phyloP scores from a whole-genome alignment of 495 filamentous ascomycete genomes.

The Amorphotheca resinae region DNA sequence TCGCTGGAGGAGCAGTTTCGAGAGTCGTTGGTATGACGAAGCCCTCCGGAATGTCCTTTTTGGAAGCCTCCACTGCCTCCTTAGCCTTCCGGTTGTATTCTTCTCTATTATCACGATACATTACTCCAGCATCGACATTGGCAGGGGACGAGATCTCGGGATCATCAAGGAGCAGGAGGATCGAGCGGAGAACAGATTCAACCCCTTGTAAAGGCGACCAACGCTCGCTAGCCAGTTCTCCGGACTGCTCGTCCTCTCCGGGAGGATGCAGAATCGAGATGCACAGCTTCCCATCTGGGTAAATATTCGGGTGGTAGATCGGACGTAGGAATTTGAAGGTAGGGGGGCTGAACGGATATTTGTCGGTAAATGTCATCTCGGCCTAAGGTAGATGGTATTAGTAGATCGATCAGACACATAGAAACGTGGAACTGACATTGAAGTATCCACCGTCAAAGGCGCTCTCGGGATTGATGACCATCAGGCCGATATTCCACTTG shows the following conservation, averaged over 20 bases:
- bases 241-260: constrained; percentile 84
- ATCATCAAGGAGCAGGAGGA: constrained; percentile 87
- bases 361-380: constrained; percentile 71
- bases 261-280: constrained; percentile 93
- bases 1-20: constrained; percentile 42
- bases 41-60: constrained; percentile 63
- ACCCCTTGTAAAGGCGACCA: constrained; percentile 90
- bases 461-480: constrained; percentile 85
- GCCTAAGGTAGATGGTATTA: constrained; percentile 32
- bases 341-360: constrained; percentile 89
- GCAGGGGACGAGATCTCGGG: constrained; percentile 87
- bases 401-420: background rate
- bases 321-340: constrained; percentile 78
- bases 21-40: constrained; percentile 74
- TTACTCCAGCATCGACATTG: constrained; percentile 85
- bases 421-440: constrained; percentile 31
- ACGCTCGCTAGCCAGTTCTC: constrained; percentile 75
- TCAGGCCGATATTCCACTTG: constrained; percentile 75
- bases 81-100: constrained; percentile 57
- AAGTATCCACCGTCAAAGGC: constrained; percentile 90
- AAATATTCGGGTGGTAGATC: constrained; percentile 88
- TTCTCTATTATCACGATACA: constrained; percentile 60
- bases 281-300: constrained; percentile 78
- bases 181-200: constrained; percentile 85
- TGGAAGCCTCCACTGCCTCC: constrained; percentile 58